Evolutionary conservation across 2,329 filamentous ascomycete species (phyloP).

Genomic region (Paramyrothecium sp.): DNA sequence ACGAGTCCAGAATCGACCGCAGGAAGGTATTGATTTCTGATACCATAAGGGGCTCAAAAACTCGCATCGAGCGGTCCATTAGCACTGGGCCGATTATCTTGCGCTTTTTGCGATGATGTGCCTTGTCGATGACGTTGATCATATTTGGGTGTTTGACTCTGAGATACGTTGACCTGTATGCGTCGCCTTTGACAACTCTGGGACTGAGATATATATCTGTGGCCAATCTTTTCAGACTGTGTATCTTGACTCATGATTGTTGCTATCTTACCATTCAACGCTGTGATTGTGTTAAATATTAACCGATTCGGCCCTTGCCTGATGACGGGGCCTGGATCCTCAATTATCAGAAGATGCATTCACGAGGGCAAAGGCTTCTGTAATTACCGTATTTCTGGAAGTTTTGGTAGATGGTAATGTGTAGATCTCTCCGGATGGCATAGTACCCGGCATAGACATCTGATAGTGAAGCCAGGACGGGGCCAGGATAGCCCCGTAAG

Average conservation of each 20-base stretch:
- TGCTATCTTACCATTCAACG: conserved; percentile 1
- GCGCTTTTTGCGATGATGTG: conserved; percentile 4
- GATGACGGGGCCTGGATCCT: neutral
- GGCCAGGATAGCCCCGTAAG: conserved; percentile 1
- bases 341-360: neutral
- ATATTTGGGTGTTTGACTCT: neutral
- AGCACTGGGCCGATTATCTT: neutral
- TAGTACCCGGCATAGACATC: conserved; percentile 3
- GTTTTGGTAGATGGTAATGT: conserved; percentile 3
- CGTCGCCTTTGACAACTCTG: neutral
- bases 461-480: neutral
- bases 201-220: neutral
- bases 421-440: neutral
- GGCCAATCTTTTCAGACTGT: neutral
- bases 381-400: conserved; percentile 5
- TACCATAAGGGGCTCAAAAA: conserved; percentile 3
- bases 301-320: conserved; percentile 2
- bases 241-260: no score
- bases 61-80: conserved; percentile 3
- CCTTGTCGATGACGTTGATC: neutral
- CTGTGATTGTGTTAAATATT: conserved; percentile 2
- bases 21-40: conserved; percentile 1
- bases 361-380: neutral
- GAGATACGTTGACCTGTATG: neutral
- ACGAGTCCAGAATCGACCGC: neutral